A percentile compares a stretch with the other conserved stretches of the same genome.
phyloP scores from a whole-genome alignment of 1,139 yeast genomes.

The Candida sanyaensis region DNA sequence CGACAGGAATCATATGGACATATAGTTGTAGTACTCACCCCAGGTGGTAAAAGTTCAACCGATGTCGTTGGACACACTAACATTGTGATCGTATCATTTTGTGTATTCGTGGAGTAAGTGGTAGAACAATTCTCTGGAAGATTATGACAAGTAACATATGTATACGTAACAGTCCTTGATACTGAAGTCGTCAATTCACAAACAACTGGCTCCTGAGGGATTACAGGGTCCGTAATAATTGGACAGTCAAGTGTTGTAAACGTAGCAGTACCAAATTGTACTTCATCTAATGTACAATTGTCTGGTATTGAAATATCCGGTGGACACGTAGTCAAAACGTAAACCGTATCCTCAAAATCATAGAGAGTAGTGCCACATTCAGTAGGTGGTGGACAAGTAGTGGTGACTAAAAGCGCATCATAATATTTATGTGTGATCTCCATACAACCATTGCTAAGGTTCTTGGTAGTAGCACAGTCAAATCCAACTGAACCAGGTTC shows the following conservation, averaged over 20 bases:
- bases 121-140: neutral
- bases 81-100: neutral
- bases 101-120: neutral
- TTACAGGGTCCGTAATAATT: neutral
- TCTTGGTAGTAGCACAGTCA: neutral
- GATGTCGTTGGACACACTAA: slow-evolving; percentile 1
- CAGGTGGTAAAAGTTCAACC: slow-evolving; percentile 1
- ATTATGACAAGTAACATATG: slow-evolving; percentile 1
- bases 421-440: neutral
- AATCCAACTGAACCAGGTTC: neutral
- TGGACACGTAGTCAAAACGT: neutral
- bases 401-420: neutral
- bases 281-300: neutral
- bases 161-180: neutral
- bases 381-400: slow-evolving; percentile 1
- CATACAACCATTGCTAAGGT: neutral
- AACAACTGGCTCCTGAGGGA: neutral
- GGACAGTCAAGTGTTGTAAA: neutral
- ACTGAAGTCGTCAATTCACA: slow-evolving; percentile 1
- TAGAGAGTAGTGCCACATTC: neutral
- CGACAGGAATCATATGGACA: neutral
- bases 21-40: slow-evolving; percentile 2
- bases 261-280: neutral
- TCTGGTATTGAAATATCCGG: neutral
- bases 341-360: neutral